Percentiles rank a stretch among this genome's conserved stretches.
phyloP scores from a whole-genome alignment of 257 asterid species.

The Anisodus acutangulus region DNA sequence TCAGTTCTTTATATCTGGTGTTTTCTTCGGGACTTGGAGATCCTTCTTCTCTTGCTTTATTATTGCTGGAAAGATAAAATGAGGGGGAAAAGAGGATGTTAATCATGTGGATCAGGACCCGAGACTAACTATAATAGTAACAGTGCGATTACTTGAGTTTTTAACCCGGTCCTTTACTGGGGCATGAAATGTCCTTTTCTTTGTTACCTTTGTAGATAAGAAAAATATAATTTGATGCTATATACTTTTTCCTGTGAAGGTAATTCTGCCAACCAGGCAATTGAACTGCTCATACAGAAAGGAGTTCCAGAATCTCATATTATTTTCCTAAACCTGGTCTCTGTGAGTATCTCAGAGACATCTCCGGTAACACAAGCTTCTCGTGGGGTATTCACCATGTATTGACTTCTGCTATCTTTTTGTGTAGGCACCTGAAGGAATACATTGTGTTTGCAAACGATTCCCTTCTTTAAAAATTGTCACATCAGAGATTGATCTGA shows the following conservation, averaged over 20 bases:
- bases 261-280: constrained; percentile 99
- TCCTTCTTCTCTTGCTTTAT: neutral
- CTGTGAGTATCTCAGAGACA: constrained; percentile 58
- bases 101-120: neutral
- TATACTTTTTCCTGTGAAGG: constrained; percentile 47
- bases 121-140: neutral
- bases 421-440: constrained; percentile 91
- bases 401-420: constrained; percentile 23
- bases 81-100: neutral
- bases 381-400: neutral
- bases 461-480: constrained; percentile 89
- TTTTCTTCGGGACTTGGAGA: neutral
- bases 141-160: neutral
- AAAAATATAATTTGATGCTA: neutral
- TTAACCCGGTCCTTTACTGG: neutral
- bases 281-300: constrained; percentile 86
- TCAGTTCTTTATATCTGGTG: neutral
- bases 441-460: constrained; percentile 84
- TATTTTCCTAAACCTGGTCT: constrained; percentile 90
- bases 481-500: constrained; percentile 87
- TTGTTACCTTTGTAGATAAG: constrained; percentile 2
- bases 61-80: neutral
- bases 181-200: neutral
- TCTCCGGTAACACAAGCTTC: neutral
- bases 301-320: constrained; percentile 99